These are phyloP conservation scores for Boletus bicolor DNA, from an alignment of 768 basidiomycete genomes.

Conservation along the genomic window DNA sequence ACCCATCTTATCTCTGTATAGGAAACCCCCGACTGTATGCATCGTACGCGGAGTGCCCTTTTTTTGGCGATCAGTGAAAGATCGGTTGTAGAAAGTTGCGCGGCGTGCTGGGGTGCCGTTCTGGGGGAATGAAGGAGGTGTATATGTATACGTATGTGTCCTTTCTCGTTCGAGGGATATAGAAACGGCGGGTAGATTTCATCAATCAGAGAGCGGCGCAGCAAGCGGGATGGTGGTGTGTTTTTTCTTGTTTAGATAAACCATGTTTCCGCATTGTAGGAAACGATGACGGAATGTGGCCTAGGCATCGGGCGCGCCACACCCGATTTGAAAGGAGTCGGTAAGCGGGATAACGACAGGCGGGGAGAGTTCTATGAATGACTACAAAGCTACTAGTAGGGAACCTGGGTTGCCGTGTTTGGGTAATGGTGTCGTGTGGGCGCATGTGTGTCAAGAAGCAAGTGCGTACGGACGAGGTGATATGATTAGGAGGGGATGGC, in stretches of 20 bases:
- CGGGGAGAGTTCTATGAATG: too few relatives aligned
- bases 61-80: slow-evolving; percentile 46
- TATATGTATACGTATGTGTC: not conserved
- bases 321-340: not conserved
- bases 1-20: slow-evolving; percentile 16
- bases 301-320: slow-evolving; percentile 1
- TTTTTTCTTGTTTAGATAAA: not conserved
- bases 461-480: too few relatives aligned
- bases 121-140: not conserved
- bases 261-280: not conserved
- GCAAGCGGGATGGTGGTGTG: not conserved
- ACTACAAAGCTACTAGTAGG: too few relatives aligned
- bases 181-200: not conserved
- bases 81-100: slow-evolving; percentile 53
- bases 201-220: slow-evolving; percentile 7
- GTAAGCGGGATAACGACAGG: slow-evolving; percentile 1
- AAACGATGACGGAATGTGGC: not conserved
- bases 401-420: too few relatives aligned
- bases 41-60: slow-evolving; percentile 44
- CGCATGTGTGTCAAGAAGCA: too few relatives aligned
- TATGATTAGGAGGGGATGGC: too few relatives aligned
- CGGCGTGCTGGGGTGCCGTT: slow-evolving; percentile 39
- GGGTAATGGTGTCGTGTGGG: too few relatives aligned
- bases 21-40: slow-evolving; percentile 36
- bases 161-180: not conserved